phyloP scores from a whole-genome alignment of 1,284 basidiomycete species.

The Ganoderma resinaceum region DNA sequence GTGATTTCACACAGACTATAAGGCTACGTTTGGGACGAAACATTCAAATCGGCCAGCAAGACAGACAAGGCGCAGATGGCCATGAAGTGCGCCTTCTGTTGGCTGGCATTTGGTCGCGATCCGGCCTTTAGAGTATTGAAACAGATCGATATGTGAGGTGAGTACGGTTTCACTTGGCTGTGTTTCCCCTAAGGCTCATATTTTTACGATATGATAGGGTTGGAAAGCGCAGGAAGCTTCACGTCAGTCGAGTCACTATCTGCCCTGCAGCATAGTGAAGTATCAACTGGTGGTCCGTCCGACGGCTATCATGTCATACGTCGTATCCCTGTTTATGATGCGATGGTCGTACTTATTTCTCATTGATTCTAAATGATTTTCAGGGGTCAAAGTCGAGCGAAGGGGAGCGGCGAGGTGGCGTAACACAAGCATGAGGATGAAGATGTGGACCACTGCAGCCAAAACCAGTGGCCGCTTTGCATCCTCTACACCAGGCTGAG shows the following conservation, averaged over 20 bases:
- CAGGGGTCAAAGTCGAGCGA: background rate
- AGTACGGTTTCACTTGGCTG: no score
- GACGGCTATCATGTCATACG: background rate
- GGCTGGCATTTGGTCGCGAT: background rate
- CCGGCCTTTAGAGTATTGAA: background rate
- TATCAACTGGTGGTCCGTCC: no score
- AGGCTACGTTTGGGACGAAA: background rate
- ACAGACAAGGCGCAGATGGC: background rate
- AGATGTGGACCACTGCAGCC: background rate
- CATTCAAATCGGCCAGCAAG: background rate
- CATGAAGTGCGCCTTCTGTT: background rate
- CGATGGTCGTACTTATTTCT: background rate
- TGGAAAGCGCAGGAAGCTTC: no score
- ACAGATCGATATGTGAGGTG: no score
- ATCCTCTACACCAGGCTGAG: no score
- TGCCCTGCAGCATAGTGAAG: no score
- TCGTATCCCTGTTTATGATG: background rate
- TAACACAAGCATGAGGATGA: background rate
- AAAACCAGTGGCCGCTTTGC: background rate
- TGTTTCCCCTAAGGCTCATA: no score
- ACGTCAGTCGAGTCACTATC: no score
- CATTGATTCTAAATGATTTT: background rate
- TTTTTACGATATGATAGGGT: no score
- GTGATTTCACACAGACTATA: background rate
- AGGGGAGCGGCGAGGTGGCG: no score